Conservation (phyloP, 2,329 filamentous ascomycete genomes). For the Phialemoniopsis sp. region DNA sequence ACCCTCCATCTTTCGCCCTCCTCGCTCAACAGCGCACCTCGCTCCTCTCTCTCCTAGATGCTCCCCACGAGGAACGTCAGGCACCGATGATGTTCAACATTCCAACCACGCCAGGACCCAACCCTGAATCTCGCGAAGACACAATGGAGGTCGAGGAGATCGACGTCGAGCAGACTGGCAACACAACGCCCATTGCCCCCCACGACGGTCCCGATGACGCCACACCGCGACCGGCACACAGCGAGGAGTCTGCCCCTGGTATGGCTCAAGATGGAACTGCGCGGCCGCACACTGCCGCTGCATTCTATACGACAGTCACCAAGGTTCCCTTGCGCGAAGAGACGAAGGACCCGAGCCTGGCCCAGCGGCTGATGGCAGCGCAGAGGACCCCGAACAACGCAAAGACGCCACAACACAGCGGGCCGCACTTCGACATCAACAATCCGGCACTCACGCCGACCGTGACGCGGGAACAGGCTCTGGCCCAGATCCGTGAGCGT, state of each 20-base stretch:
- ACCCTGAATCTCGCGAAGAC: background rate
- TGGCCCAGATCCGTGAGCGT: slow-evolving; percentile 71
- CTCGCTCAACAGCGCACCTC: slow-evolving; percentile 51
- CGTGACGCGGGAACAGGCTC: slow-evolving; percentile 69
- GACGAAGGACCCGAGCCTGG: slow-evolving; percentile 35
- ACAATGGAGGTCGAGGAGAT: slow-evolving; percentile 3
- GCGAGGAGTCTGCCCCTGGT: too few relatives aligned
- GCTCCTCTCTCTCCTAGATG: slow-evolving; percentile 57
- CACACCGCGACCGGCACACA: too few relatives aligned
- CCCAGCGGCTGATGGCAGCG: slow-evolving; percentile 29
- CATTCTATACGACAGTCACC: slow-evolving; percentile 48
- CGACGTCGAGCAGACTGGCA: background rate
- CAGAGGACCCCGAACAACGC: slow-evolving; percentile 31
- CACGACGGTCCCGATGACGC: too few relatives aligned
- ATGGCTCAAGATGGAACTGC: slow-evolving; percentile 1
- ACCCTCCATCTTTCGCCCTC: slow-evolving; percentile 56
- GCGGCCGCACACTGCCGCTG: slow-evolving; percentile 41
- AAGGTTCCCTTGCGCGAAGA: slow-evolving; percentile 47
- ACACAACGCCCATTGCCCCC: too few relatives aligned
- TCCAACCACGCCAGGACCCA: slow-evolving; percentile 28
- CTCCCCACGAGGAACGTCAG: slow-evolving; percentile 36
- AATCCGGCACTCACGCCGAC: slow-evolving; percentile 60
- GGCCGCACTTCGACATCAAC: slow-evolving; percentile 45
- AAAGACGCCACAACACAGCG: slow-evolving; percentile 10
- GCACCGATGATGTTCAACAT: slow-evolving; percentile 29